Conservation (phyloP, 148 eudicot species). For the Diospyros lotus region DNA sequence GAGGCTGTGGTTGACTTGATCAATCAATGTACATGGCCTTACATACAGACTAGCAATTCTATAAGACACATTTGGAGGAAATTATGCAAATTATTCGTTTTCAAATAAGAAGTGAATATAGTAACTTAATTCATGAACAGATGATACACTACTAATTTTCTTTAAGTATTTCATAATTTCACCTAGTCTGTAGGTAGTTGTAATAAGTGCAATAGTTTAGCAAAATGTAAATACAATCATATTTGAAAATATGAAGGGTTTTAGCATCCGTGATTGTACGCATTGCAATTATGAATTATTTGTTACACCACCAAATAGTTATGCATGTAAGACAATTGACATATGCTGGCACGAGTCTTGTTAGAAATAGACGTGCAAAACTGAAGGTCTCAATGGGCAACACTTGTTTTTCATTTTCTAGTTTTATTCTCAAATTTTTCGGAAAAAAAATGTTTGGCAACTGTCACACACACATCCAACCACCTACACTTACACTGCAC, state of each 20-base stretch:
- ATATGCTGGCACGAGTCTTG: background rate
- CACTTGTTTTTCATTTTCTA: too few species aligned
- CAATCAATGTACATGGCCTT: conserved; percentile 2
- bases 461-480: too few species aligned
- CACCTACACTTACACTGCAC: too few species aligned
- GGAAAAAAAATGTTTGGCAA: too few species aligned
- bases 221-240: background rate
- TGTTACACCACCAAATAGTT: background rate
- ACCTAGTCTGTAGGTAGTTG: background rate
- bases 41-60: conserved; percentile 3
- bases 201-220: too few species aligned
- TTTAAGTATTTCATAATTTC: background rate
- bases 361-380: background rate
- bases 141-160: background rate
- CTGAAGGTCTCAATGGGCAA: too few species aligned
- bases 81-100: background rate
- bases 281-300: background rate
- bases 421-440: too few species aligned
- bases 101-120: background rate
- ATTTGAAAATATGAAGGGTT: background rate
- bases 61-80: background rate
- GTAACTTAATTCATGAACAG: background rate
- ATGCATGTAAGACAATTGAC: background rate
- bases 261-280: background rate
- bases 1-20: background rate